A percentile compares a stretch with the other conserved stretches of the same genome.
These are phyloP conservation scores for Boechera divaricarpa DNA, from an alignment of 345 rosid genomes.

Conservation along the genomic window DNA sequence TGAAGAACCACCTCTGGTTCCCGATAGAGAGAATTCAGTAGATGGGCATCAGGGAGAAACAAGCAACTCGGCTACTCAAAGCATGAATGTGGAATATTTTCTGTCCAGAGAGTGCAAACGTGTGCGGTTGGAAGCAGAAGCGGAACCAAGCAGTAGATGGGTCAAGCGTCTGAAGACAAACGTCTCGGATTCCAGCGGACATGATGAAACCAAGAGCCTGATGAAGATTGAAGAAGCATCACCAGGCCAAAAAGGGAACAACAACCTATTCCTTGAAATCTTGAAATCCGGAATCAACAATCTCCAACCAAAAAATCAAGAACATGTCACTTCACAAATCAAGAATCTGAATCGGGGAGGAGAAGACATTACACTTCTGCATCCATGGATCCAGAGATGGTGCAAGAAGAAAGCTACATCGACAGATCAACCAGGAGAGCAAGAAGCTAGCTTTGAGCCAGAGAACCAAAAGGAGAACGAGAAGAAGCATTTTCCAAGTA, in stretches of 20 bases:
- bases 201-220: constrained; percentile 53
- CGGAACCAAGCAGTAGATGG: constrained; percentile 70
- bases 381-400: constrained; percentile 86
- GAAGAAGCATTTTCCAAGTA: constrained; percentile 79
- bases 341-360: constrained; percentile 42
- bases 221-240: constrained; percentile 51
- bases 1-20: constrained; percentile 52
- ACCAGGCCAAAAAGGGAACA: constrained; percentile 49
- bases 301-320: constrained; percentile 45
- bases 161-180: constrained; percentile 75
- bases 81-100: constrained; percentile 66
- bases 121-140: constrained; percentile 46
- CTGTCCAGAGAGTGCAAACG: constrained; percentile 53
- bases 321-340: constrained; percentile 32
- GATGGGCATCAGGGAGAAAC: constrained; percentile 52
- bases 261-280: constrained; percentile 44
- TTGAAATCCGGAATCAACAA: constrained; percentile 44
- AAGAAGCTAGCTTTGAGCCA: constrained; percentile 49
- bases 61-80: constrained; percentile 75
- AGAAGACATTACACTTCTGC: constrained; percentile 47
- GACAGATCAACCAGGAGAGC: constrained; percentile 38
- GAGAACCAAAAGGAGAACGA: constrained; percentile 50
- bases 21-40: constrained; percentile 41
- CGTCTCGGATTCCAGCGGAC: constrained; percentile 45
- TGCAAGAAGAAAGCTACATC: constrained; percentile 47